Evolutionary conservation across 495 filamentous ascomycete genomes (phyloP), one percentile per base, ranked within the genome.

Genomic region (Tricharina praecox): DNA sequence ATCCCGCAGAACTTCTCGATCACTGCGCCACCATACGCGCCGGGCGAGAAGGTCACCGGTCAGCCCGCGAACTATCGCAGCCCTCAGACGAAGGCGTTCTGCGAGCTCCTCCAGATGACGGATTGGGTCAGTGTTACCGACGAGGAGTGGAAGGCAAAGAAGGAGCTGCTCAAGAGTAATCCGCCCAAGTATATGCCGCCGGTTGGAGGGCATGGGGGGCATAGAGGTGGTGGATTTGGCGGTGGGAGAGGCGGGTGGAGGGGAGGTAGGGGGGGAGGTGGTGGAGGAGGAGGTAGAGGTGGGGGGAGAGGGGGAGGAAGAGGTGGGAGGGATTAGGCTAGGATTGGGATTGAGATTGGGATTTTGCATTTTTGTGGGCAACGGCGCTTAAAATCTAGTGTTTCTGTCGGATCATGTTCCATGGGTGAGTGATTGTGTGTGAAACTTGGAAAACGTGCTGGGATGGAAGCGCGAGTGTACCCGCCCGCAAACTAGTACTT

Each of bases 21-120:
- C n/a, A 88, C 80, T 0, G 88, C 90, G 1, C 83, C 83, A 3
- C 64, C 71, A 3, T 82, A 84, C 50, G 68, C 75, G 33, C 60
- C 66, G 0, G 62, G 63, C 15, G 62, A 62, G 39, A 58, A 26
- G 8, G 56, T 56, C 13, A 45, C 49, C 0, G 53, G 69, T 35
- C 70, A 73, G 58, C 84, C 86, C 1, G 58, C 61, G 0, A 85
- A 92, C 63, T 92, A 85, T 60, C 81, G 68, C 10, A 95, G 86
- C 58, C 75, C 77, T 3, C 87, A 95, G 63, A 95, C 84, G 7
- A 63, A 63, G 4, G 58, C 63, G 15, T 96, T 90, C 62, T 95
- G 90, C 60, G 67, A 75, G 44, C 60, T 94, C 47, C 38, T 94
- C 1, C 75, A 75, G 2, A 82, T 95, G 30, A 66, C 70, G 23